Evolutionary conservation across 306 rosid genomes (phyloP), one percentile per base, ranked within the genome.

Genomic region (Corylus americana): DNA sequence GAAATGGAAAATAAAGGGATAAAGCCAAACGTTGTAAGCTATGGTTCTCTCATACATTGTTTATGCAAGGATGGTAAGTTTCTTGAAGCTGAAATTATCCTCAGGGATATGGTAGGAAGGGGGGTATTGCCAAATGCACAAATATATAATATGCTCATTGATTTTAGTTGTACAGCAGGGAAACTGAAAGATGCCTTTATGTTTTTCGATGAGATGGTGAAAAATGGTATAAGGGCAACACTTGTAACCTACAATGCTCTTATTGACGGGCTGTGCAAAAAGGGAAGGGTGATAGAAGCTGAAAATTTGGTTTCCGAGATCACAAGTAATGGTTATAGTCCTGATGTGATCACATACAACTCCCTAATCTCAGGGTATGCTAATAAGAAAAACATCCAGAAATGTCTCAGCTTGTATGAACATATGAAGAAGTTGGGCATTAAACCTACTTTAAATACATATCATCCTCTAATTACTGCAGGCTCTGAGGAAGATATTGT

Each of bases 341-440:
- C 96, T 1, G 92, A 94, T 77, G 94, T 89, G 39, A 87, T 94
- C 76, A 87, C 98, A 74, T 94, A 89, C 83, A 94, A 92, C 82
- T 92, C 97, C 77, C 79, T 94, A 69, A 92, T 92, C 76, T 80
- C 96, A 47, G 97, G 94, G 75, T 88, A 88, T 84, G 89, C 94
- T 5, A 81, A 78, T 69, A 55, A 75, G 25, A 84, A 85, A 74
- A 83, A 90, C 82, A 78, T 82, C 49, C 74, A 78, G 37, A 92
- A 88, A 80, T 88, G 94, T 68, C 85, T 94, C 2, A 86, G 91
- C 55, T 75, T 90, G 58, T 94, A 90, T 74, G 91, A 85, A 57
- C 79, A 74, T 13, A 83, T 94, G 96, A 90, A 90, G 91, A 83
- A 61, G 20, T 12, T 73, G 79, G 90, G 89, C 44, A 84, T 92